These are phyloP conservation scores for Saccharomyces hybrid DNA, from an alignment of 1,139 yeast genomes.

Conservation along the genomic window DNA sequence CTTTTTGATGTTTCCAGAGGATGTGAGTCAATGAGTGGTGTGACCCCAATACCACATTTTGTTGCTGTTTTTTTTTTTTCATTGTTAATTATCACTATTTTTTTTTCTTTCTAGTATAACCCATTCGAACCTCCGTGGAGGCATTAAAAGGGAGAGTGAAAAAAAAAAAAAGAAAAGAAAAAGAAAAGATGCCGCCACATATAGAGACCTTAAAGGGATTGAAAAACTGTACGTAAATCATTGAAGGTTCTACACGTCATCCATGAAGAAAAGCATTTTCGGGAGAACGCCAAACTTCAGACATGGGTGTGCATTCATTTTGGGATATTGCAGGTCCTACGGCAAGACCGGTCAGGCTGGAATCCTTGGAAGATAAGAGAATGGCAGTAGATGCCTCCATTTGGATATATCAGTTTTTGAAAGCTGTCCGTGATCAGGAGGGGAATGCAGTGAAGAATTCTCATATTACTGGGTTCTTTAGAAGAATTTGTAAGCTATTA, in stretches of 20 bases:
- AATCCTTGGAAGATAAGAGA: slow-evolving; percentile 63
- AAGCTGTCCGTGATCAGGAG: slow-evolving; percentile 83
- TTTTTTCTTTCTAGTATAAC: not conserved
- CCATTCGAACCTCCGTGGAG: not conserved
- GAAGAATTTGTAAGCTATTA: slow-evolving; percentile 84
- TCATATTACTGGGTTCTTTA: slow-evolving; percentile 88
- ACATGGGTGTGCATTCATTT: slow-evolving; percentile 92
- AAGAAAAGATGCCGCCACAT: not conserved
- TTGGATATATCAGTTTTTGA: slow-evolving; percentile 95
- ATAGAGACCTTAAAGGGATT: not conserved
- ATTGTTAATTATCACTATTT: not conserved
- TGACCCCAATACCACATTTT: not conserved
- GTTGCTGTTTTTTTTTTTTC: not conserved
- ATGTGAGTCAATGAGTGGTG: not conserved
- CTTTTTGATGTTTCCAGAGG: too few species aligned
- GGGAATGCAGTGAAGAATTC: slow-evolving; percentile 75
- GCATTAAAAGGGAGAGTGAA: not conserved
- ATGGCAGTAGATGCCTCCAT: slow-evolving; percentile 97
- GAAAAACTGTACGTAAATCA: not conserved
- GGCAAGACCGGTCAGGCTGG: slow-evolving; percentile 84
- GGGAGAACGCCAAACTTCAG: not conserved
- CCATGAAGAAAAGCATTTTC: not conserved
- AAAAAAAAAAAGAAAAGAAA: not conserved
- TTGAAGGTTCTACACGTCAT: not conserved
- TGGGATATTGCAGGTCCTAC: slow-evolving; percentile 92